Percentiles rank a stretch among this genome's conserved stretches.
These are phyloP conservation scores for Chaetomium sp. DNA, from an alignment of 2,329 filamentous ascomycete species.

Conservation along the genomic window DNA sequence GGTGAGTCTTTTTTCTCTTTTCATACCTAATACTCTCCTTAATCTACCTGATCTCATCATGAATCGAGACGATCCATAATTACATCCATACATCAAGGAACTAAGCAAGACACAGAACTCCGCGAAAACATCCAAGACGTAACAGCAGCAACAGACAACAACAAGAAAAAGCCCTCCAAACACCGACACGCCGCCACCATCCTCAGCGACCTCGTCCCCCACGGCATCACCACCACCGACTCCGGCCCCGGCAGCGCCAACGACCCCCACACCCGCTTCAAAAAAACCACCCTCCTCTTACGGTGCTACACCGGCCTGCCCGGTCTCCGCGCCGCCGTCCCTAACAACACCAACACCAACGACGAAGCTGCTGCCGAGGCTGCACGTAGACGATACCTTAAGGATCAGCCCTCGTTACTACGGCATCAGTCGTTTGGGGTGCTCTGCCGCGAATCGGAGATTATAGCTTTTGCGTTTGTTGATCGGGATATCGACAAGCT, in stretches of 20 bases:
- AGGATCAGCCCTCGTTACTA: constrained; percentile 43
- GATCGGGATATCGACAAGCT: constrained; percentile 46
- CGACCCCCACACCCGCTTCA: constrained; percentile 21
- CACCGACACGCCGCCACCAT: constrained; percentile 31
- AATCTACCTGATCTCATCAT: no score
- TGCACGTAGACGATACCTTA: constrained; percentile 40
- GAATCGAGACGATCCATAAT: no score
- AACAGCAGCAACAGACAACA: no score
- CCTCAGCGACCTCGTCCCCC: constrained; percentile 35
- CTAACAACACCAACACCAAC: no score
- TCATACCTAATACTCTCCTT: no score
- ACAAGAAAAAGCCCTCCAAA: constrained; percentile 42
- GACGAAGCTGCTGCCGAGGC: constrained; percentile 18
- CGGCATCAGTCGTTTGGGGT: constrained; percentile 57
- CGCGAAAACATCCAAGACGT: constrained; percentile 52
- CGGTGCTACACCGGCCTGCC: constrained; percentile 18
- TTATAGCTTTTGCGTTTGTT: constrained; percentile 56
- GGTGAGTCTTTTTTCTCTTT: not conserved
- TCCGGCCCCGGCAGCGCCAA: constrained; percentile 32
- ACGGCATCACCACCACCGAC: no score
- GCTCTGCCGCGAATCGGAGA: constrained; percentile 42
- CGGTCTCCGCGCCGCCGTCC: no score
- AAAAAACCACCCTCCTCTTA: constrained; percentile 37
- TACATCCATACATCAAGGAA: no score
- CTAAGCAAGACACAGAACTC: no score